Evolutionary conservation across 2,329 filamentous ascomycete genomes (phyloP), one percentile per base, ranked within the genome.

Genomic region (Phaeosphaeria sp.): DNA sequence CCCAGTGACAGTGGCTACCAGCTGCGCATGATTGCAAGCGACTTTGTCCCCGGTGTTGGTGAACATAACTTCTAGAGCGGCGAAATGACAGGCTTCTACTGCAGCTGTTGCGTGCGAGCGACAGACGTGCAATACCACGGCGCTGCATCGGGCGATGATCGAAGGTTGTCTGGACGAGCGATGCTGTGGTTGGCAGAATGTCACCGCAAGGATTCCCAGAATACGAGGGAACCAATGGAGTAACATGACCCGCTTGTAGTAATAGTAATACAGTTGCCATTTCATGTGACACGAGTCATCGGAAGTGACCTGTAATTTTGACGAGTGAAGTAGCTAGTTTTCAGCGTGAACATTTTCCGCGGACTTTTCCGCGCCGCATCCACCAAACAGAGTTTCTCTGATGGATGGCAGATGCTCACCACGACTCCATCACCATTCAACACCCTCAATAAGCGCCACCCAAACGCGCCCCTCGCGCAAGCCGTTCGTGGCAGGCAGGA

Each of bases 381-480:
- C 30, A 36, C 5, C 30, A 6, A 36, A 36, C 30, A 36, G 13
- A 36, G 6, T 13, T 36, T 36, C 30, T 36, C 30, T 5, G 13
- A 36, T 3, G 13, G 9, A 36, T 11, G 21, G 21, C 21, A 25
- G 27, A 27, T 25, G 15, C 25, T 22, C 44, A 22, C 44, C 44
- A 15, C 13, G 11, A 25, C 44, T 46, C 22, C 21, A 46, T 27
- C 21, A 23, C 44, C 4, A 13, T 44, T 21, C 42, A 21, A 22
- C 44, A 46, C 10, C 44, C 15, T n/a, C 44, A 25, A 46, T 33
- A 20, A 44, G 44, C 49, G 49, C 49, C 49, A 51, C 49, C 23
- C 21, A 43, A 30, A 36, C 23, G 41, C 49, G 49, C 49, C 39
- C 21, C 39, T 18, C 49, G 22, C 39, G 23, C 36, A 21, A 44